Percentiles rank a stretch among this genome's conserved stretches.
Conservation (phyloP, 2,329 filamentous ascomycete genomes). For the Aspergillus flavus region DNA sequence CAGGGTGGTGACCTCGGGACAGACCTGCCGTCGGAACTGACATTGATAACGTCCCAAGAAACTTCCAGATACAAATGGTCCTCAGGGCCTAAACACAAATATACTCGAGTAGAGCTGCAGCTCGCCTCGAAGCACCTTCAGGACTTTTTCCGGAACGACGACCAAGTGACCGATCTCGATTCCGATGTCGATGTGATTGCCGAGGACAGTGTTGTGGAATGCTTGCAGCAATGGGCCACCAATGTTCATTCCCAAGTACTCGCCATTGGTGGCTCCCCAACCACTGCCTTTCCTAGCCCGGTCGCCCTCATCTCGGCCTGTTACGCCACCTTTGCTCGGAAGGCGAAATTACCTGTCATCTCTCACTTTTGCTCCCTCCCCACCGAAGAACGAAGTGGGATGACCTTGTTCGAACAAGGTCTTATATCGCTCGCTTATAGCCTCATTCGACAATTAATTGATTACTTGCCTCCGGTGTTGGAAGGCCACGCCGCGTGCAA, state of each 20-base stretch:
- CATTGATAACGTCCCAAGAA: conserved; percentile 20
- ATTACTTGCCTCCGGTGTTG: conserved; percentile 38
- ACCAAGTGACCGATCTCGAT: conserved; percentile 36
- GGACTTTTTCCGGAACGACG: conserved; percentile 38
- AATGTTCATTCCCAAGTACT: conserved; percentile 36
- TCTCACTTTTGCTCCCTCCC: conserved; percentile 41
- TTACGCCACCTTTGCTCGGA: conserved; percentile 35
- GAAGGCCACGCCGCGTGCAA: conserved; percentile 38
- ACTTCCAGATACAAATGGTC: conserved; percentile 33
- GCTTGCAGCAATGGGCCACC: conserved; percentile 39
- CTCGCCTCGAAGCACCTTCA: conserved; percentile 39
- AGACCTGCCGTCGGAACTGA: conserved; percentile 20
- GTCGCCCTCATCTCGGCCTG: conserved; percentile 38
- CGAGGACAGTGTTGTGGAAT: conserved; percentile 29
- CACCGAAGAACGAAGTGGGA: conserved; percentile 20
- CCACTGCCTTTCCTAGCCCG: conserved; percentile 29
- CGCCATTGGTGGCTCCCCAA: conserved; percentile 33
- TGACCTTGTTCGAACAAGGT: conserved; percentile 31
- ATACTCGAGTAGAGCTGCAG: conserved; percentile 37
- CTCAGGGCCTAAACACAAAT: conserved; percentile 36
- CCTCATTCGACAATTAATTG: conserved; percentile 41
- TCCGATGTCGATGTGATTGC: conserved; percentile 30
- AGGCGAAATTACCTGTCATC: conserved; percentile 35
- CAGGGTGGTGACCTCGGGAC: conserved; percentile 10
- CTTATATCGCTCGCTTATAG: conserved; percentile 43